Conservation (phyloP, 2,329 filamentous ascomycete genomes). For the Neocucurbitaria cava region DNA sequence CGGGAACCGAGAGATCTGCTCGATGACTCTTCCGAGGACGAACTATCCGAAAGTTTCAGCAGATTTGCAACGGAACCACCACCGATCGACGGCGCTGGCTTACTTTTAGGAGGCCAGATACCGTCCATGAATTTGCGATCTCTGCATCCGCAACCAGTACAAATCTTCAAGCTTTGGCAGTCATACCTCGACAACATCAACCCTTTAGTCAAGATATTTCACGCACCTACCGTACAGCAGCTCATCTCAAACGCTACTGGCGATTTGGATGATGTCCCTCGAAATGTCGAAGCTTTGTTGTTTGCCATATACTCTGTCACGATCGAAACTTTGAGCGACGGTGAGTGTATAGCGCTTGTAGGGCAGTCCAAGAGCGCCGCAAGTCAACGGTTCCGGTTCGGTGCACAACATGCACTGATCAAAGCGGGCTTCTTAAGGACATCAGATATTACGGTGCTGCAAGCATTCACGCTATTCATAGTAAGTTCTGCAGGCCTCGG, state of each 20-base stretch:
- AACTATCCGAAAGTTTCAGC: conserved; percentile 2
- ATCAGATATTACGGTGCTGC: conserved; percentile 69
- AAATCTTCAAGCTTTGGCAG: conserved; percentile 77
- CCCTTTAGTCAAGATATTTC: conserved; percentile 74
- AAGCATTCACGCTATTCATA: conserved; percentile 72
- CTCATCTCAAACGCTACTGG: conserved; percentile 69
- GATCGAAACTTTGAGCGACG: conserved; percentile 61
- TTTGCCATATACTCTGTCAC: conserved; percentile 43
- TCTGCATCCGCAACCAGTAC: conserved; percentile 68
- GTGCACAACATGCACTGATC: conserved; percentile 69
- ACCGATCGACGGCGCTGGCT: conserved; percentile 12
- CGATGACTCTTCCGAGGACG: conserved; percentile 40
- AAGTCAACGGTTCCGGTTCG: conserved; percentile 62
- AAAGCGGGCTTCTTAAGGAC: conserved; percentile 72
- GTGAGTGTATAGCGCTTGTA: conserved; percentile 62
- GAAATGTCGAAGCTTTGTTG: conserved; percentile 63
- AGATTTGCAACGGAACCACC: conserved; percentile 4
- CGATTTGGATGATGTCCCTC: conserved; percentile 62
- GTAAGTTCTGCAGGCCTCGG: conserved; percentile 51
- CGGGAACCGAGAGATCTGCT: conserved; percentile 36
- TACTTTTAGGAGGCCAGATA: conserved; percentile 28
- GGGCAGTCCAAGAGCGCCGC: conserved; percentile 61
- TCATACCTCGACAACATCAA: conserved; percentile 77
- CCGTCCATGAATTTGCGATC: conserved; percentile 28
- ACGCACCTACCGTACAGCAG: conserved; percentile 72